Base-by-base conservation (phyloP, 768 basidiomycete species). In the Suillus plorans region DNA sequence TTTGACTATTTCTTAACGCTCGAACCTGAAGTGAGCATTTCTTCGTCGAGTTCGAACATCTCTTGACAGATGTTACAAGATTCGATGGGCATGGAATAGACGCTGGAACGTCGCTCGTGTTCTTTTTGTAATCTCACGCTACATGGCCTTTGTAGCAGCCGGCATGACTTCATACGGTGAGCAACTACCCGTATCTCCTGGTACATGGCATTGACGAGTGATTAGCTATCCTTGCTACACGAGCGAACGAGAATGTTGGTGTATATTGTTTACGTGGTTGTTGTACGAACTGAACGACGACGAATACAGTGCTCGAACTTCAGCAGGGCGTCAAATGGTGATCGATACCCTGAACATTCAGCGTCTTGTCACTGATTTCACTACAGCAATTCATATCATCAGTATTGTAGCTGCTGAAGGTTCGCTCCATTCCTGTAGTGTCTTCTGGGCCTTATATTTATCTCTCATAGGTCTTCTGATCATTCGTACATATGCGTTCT, bases 151-250 rank as follows among this genome's bases (percentile, higher is more conserved):
- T 28, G 36, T 25, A 18, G 64, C 62, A n/a, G 64, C 64, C 20
- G 34, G 28, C 6, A 52, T 64, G 64, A 64, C 64, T 41, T 20
- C 61, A 25, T 64, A 64, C 14, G 64, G 64, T 64, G 42, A 63
- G 60, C 5, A 25, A 16, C 9, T 28, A 25, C 14, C 22, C 9
- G 2, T 18, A 39, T 41, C 57, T 18, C 10, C 14, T 16, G 22
- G 10, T 25, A 12, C 9, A 16, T 39, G 22, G 28, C 5, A 16
- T 39, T 18, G 16, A 58, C 57, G 0, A 5, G 9, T 12, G 2
- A 18, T 5, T 58, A 58, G 57, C 39, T 25, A 39, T 39, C 22
- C 41, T 58, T 25, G 57, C 57, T 18, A 39, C 57, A 10, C 50
- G 60, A 25, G 18, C 16, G 12, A 56, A 49, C 36, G 28, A 61